Conservation (phyloP, 495 filamentous ascomycete species). For the Podospora pseudocomata region DNA sequence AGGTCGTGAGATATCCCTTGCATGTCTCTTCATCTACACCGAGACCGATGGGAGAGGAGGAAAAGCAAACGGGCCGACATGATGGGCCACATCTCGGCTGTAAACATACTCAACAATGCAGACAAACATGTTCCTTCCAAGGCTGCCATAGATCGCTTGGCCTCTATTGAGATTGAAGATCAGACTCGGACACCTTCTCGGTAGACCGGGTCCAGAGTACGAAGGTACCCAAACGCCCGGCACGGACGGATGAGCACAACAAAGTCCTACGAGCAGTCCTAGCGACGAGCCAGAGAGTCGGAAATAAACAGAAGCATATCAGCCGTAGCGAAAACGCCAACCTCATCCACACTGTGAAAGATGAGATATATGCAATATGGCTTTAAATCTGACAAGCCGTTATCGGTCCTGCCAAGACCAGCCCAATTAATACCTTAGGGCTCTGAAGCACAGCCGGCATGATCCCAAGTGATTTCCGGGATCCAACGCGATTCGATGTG, state of each 20-base stretch:
- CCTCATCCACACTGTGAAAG: neutral
- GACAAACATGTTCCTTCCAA: neutral
- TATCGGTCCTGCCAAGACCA: neutral
- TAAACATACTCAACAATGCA: neutral
- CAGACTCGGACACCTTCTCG: neutral
- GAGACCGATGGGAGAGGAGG: neutral
- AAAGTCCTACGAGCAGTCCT: neutral
- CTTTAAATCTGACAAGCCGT: neutral
- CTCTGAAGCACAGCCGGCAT: neutral
- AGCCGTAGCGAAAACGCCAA: neutral
- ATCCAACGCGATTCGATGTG: conserved; percentile 6
- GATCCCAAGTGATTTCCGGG: neutral
- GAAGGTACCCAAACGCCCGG: neutral
- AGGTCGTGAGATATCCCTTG: neutral
- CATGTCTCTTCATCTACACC: neutral
- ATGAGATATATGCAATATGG: neutral
- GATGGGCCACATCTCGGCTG: neutral
- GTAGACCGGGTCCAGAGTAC: neutral
- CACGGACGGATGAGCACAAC: neutral
- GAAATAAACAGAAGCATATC: neutral
- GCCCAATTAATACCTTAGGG: neutral
- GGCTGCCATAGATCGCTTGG: neutral
- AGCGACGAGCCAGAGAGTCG: neutral
- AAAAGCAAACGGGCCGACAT: neutral
- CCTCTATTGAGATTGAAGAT: neutral